phyloP scores from a whole-genome alignment of 768 basidiomycete genomes.

The Suillus placidus region DNA sequence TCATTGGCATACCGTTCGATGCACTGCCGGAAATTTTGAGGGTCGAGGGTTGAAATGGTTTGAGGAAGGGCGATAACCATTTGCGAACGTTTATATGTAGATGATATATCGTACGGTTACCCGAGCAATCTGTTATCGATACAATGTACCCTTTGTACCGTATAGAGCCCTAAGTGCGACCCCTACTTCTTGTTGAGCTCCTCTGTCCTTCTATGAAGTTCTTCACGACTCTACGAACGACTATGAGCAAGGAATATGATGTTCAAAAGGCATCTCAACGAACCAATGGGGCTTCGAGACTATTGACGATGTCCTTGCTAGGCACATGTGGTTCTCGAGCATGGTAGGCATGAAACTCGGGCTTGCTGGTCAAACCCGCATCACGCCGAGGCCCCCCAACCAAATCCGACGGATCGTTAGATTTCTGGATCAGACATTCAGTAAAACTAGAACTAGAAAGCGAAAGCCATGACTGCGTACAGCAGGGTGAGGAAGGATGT shows the following conservation, averaged over 20 bases:
- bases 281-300: slow-evolving; percentile 52
- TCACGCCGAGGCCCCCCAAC: slow-evolving; percentile 36
- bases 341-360: slow-evolving; percentile 47
- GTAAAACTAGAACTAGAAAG: not conserved
- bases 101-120: not conserved
- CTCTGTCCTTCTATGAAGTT: slow-evolving; percentile 48
- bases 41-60: no score
- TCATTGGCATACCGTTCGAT: no score
- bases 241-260: not conserved
- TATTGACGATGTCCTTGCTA: slow-evolving; percentile 44
- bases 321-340: slow-evolving; percentile 56
- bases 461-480: slow-evolving; percentile 37
- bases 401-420: slow-evolving; percentile 62
- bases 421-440: slow-evolving; percentile 42
- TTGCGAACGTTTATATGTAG: not conserved
- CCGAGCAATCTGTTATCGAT: no score
- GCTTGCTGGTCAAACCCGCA: slow-evolving; percentile 41
- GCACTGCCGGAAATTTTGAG: no score
- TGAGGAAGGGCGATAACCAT: not conserved
- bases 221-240: slow-evolving; percentile 48
- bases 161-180: not conserved
- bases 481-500: slow-evolving; percentile 65
- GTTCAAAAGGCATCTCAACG: slow-evolving; percentile 16
- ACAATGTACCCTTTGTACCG: not conserved
- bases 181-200: slow-evolving; percentile 44